Evolutionary conservation across 352 stramenopile genomes (phyloP).

Genomic region (Globisporangium nagaii): DNA sequence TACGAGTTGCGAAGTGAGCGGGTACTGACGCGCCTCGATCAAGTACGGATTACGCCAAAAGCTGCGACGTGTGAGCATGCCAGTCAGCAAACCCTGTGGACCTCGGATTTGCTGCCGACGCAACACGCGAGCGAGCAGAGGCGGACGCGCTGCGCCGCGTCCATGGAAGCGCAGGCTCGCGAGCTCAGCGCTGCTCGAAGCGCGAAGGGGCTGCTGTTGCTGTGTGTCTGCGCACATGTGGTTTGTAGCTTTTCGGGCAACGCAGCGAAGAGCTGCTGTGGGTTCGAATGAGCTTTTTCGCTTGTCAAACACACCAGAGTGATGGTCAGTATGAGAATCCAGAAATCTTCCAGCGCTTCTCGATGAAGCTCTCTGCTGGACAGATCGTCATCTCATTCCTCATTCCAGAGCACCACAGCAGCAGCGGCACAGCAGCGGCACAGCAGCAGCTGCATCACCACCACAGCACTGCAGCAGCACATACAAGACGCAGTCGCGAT

Average conservation of each 20-base stretch:
- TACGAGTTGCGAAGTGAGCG: background rate
- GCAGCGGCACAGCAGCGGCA: background rate
- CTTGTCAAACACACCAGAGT: background rate
- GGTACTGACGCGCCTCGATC: background rate
- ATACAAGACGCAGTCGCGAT: background rate
- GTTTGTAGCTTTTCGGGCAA: too few species aligned
- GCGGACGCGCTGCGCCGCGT: too few species aligned
- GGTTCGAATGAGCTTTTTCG: background rate
- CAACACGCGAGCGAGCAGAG: too few species aligned
- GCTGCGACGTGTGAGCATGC: conserved; percentile 1
- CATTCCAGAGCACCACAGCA: background rate
- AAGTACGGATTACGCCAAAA: background rate
- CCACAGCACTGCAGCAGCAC: too few species aligned
- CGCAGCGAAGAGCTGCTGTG: background rate
- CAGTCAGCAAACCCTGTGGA: too few species aligned
- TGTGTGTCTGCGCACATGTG: too few species aligned
- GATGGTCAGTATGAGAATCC: conserved; percentile 1
- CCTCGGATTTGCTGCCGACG: background rate
- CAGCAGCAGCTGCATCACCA: background rate
- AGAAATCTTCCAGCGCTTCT: background rate
- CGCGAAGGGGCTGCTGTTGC: too few species aligned
- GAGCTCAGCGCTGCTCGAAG: too few species aligned
- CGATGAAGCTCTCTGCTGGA: background rate
- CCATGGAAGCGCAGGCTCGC: too few species aligned
- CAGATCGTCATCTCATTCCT: too few species aligned